Base-by-base conservation (phyloP, 1,284 basidiomycete species). In the Ceratobasidium sp. region DNA sequence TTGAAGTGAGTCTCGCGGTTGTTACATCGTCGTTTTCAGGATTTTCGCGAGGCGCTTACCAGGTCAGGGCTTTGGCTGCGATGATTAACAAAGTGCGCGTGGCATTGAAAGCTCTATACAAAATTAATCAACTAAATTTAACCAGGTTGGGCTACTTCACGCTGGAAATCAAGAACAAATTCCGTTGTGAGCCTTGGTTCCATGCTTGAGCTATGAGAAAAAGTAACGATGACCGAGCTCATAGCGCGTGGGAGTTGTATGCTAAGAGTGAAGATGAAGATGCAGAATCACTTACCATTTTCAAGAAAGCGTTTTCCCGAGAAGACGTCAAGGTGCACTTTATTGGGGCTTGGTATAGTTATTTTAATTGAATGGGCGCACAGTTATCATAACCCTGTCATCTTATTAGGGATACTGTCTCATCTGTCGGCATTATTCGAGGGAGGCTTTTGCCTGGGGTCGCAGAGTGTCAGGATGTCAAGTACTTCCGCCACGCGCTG, bases 1-100 rank as follows among this genome's bases (percentile, higher is more conserved):
- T 47, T 26, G 18, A 7, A 9, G 4, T 7, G 11, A 30, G 2
- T 9, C 7, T 14, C 21, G 6, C 13, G 18, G 13, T 30, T 62
- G 13, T 28, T 3, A 1, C 30, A 57, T 58, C 6, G 2, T 13
- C 52, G 14, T 16, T 32, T 0, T 26, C 52, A 85, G 85, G 85
- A 9, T 85, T 85, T 73, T 85, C 84, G 55, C 79, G 84, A 38
- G 84, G 84, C 14, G 84, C 84, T 28, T 85, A 84, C 75, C 84
- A 85, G 78, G 84, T 81, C 11, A 81, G 84, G 2, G 78, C 77
- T 1, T 75, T 85, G 1, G 82, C 84, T 0, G 83, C 76, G 0
- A 85, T 85, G 84, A 83, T 85, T 57, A 73, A 82, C 4, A 80
- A 78, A 73, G 83, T 83, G 71, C 2, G 77, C 46, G 38, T 2